Base-by-base conservation (phyloP, 129 eudicot species). In the Centella asiatica region DNA sequence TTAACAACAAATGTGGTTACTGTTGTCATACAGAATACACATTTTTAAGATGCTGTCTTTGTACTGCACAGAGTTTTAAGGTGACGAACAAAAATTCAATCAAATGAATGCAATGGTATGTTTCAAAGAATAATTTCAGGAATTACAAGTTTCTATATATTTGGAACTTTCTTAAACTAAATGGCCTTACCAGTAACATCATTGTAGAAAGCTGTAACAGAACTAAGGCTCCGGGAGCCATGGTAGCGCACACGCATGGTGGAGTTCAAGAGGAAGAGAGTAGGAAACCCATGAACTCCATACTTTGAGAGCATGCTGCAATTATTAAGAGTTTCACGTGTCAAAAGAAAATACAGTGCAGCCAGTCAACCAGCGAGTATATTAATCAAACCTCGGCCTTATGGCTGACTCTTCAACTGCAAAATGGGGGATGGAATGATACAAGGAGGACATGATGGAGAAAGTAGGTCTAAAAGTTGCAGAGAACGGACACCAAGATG, bases 401-500 rank as follows among this genome's bases (percentile, higher is more conserved):
- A 85, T 76, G 24, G 69, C 75, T 26, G 89, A 84, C 68, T 88
- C 96, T 68, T 84, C 94, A 0, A 88, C 71, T 63, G 94, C 87
- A 70, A 81, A 88, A 70, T 88, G 96, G 72, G 96, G 85, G 17
- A 88, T 68, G 37, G 94, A 84, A 57, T 89, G 96, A 73, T 71
- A 85, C 26, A 82, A 68, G 22, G 83, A 77, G 60, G 96, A 78
- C 64, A 84, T 64, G 22, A 58, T 10, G 32, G 94, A 81, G 63
- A 88, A 78, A 54, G 57, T 77, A 54, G 96, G 94, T 68, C 67
- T 88, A 66, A 88, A 75, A 10, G 68, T 27, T 45, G 77, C 78
- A 40, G 96, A 88, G 74, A 88, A 88, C n/a, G 83, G 89, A 68
- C 96, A 88, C 94, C 96, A 84, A 33, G 96, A 75, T 39, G 96